Evolutionary conservation across 2,329 filamentous ascomycete species (phyloP).

Genomic region (Lasiodiplodia gonubiensis): DNA sequence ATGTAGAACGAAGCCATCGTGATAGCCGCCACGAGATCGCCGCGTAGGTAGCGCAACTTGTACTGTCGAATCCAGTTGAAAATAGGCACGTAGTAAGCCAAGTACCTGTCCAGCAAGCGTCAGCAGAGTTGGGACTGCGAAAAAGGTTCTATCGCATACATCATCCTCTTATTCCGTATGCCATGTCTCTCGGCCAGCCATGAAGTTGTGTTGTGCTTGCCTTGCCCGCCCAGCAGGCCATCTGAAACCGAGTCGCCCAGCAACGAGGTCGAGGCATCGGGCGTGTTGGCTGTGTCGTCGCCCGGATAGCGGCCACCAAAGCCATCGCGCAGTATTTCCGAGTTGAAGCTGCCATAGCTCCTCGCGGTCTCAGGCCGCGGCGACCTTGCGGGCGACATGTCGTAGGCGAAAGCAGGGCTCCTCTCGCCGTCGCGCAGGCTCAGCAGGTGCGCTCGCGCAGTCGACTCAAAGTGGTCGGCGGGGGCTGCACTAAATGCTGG

Average conservation of each 20-base stretch:
- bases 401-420: constrained; percentile 56
- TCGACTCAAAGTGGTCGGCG: constrained; percentile 37
- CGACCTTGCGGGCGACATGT: constrained; percentile 74
- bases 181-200: constrained; percentile 75
- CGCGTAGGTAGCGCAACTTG: constrained; percentile 77
- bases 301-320: constrained; percentile 45
- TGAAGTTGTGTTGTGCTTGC: constrained; percentile 75
- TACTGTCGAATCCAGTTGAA: constrained; percentile 92
- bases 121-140: neutral
- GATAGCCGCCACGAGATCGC: constrained; percentile 84
- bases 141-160: constrained; percentile 59
- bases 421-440: constrained; percentile 45
- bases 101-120: constrained; percentile 64
- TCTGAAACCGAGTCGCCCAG: constrained; percentile 53
- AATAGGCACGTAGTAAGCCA: constrained; percentile 91
- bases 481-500: constrained; percentile 35
- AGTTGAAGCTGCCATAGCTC: constrained; percentile 59
- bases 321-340: constrained; percentile 34
- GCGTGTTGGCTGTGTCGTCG: constrained; percentile 38
- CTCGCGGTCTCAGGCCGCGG: constrained; percentile 64
- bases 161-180: constrained; percentile 72
- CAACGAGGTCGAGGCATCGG: constrained; percentile 46
- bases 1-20: constrained; percentile 99
- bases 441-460: constrained; percentile 47
- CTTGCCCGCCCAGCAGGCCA: constrained; percentile 54